A percentile compares a stretch with the other conserved stretches of the same genome.
Conservation (phyloP, 371 early-diverging fungal genomes). For the Amoeboaphelidium protococcarum region DNA sequence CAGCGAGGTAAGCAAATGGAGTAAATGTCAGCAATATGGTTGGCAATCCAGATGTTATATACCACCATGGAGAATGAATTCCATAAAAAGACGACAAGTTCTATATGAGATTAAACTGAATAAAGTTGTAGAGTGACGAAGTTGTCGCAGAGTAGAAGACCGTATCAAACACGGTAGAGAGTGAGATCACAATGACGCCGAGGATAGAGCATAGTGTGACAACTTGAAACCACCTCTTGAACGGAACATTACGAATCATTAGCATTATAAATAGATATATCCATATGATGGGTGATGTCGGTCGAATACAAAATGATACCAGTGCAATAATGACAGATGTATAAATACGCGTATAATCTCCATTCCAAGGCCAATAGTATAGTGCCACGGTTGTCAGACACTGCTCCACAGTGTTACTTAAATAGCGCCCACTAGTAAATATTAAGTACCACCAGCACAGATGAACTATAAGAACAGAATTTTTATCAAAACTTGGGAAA, state of each 20-base stretch:
- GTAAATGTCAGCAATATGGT: conserved; percentile 39
- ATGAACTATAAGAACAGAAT: too few species aligned
- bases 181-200: conserved; percentile 1
- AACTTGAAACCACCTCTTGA: neutral
- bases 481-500: too few species aligned
- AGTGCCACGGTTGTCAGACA: conserved; percentile 30
- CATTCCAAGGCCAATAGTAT: conserved; percentile 47
- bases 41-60: conserved; percentile 51
- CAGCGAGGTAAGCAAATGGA: conserved; percentile 25
- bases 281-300: conserved; percentile 63
- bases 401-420: conserved; percentile 43
- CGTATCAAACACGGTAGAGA: conserved; percentile 20
- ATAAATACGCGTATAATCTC: too few species aligned
- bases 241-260: conserved; percentile 1
- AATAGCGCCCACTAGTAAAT: too few species aligned
- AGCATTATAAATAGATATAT: conserved; percentile 29
- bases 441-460: too few species aligned
- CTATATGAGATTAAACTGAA: conserved; percentile 42
- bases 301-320: conserved; percentile 26
- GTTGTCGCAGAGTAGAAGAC: conserved; percentile 26
- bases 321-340: too few species aligned
- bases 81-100: conserved; percentile 65
- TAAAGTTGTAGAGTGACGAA: conserved; percentile 41
- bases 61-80: conserved; percentile 65
- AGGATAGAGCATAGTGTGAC: too few species aligned